Evolutionary conservation across 1,284 basidiomycete genomes (phyloP).

Genomic region (Vanrija sp.): DNA sequence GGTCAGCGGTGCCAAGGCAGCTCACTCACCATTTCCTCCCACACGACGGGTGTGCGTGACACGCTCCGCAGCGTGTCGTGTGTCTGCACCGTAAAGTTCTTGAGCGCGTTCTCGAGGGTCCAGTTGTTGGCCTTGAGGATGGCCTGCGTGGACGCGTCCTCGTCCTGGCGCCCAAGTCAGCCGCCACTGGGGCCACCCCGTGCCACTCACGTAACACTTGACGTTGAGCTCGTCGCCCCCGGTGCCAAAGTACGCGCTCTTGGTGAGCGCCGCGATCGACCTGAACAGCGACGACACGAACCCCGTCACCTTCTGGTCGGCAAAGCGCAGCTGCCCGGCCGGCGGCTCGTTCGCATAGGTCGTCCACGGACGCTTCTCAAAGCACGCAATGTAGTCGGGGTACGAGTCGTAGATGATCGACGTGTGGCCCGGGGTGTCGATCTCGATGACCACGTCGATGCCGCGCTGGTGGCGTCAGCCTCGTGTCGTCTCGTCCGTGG

Average conservation of each 20-base stretch:
- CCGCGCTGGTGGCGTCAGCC: conserved; percentile 54
- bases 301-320: conserved; percentile 52
- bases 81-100: conserved; percentile 58
- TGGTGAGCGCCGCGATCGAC: conserved; percentile 17
- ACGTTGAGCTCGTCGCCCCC: conserved; percentile 79
- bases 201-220: conserved; percentile 49
- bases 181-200: too few relatives aligned
- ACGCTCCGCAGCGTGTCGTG: conserved; percentile 52
- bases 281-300: conserved; percentile 55
- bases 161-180: conserved; percentile 49
- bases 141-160: conserved; percentile 59
- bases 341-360: conserved; percentile 58
- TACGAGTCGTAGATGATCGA: conserved; percentile 61
- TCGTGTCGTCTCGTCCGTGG: conserved; percentile 52
- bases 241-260: conserved; percentile 61
- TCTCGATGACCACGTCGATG: conserved; percentile 70
- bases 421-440: conserved; percentile 68
- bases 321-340: conserved; percentile 70
- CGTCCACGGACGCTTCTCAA: conserved; percentile 60
- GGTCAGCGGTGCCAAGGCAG: too few relatives aligned
- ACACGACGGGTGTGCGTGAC: conserved; percentile 63
- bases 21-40: conserved; percentile 57
- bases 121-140: conserved; percentile 47
- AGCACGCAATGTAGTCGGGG: conserved; percentile 71
- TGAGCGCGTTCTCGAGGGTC: conserved; percentile 59